Evolutionary conservation across 78 protist species (phyloP).

Genomic region (Anaeramoeba flamelloides): DNA sequence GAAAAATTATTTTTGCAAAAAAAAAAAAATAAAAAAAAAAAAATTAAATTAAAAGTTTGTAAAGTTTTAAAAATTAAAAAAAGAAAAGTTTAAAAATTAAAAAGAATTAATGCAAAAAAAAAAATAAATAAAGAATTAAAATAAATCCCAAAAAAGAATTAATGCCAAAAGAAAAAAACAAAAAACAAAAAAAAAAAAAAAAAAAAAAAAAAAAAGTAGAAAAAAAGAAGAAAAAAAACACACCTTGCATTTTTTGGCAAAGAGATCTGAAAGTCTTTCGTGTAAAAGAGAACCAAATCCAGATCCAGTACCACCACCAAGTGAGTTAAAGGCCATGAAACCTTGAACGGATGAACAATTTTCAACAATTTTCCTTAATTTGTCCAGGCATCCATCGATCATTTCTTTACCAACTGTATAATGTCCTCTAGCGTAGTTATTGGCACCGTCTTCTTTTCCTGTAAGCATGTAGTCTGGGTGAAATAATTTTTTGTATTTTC

Average conservation of each 20-base stretch:
- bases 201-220: too few species aligned
- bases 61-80: too few species aligned
- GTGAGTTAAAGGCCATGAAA: slow-evolving; percentile 70
- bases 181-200: too few species aligned
- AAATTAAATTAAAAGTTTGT: too few species aligned
- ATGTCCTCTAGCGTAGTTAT: slow-evolving; percentile 94
- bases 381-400: slow-evolving; percentile 76
- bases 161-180: too few species aligned
- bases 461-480: slow-evolving; percentile 93
- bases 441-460: slow-evolving; percentile 98
- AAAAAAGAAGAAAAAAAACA: slow-evolving; percentile 70
- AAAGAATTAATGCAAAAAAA: too few species aligned
- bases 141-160: too few species aligned
- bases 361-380: slow-evolving; percentile 91
- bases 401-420: slow-evolving; percentile 93
- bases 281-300: slow-evolving; percentile 89
- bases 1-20: too few species aligned
- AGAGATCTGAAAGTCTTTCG: slow-evolving; percentile 86
- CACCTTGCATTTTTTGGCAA: slow-evolving; percentile 95
- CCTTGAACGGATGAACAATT: slow-evolving; percentile 96
- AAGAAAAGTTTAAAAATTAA: too few species aligned
- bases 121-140: too few species aligned
- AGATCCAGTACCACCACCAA: slow-evolving; percentile 97
- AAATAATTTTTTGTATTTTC: slow-evolving; percentile 80
- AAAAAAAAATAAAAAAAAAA: too few species aligned